A percentile compares a stretch with the other conserved stretches of the same genome.
phyloP scores from a whole-genome alignment of 257 asterid species.

The Capsicum rhomboideum region DNA sequence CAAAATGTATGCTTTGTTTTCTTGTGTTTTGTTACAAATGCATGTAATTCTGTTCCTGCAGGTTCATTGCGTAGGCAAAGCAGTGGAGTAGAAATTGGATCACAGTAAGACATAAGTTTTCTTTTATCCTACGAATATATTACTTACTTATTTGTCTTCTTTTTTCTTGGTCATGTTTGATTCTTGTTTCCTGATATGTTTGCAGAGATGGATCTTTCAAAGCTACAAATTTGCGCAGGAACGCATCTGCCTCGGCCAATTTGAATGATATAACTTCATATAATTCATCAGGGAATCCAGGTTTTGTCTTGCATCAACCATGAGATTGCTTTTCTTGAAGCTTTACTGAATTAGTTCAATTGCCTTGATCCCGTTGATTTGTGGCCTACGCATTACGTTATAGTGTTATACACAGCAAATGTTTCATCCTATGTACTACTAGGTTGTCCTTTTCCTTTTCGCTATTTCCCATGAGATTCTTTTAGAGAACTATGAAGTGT shows the following conservation, averaged over 20 bases:
- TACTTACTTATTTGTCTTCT: not conserved
- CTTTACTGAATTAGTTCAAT: not conserved
- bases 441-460: not conserved
- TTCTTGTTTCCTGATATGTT: constrained; percentile 31
- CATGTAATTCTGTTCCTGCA: constrained; percentile 15
- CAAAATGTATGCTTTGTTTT: not conserved
- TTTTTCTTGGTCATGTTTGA: constrained; percentile 9
- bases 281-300: constrained; percentile 37
- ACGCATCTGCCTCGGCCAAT: constrained; percentile 68
- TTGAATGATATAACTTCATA: constrained; percentile 43
- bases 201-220: constrained; percentile 46
- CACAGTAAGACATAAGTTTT: constrained; percentile 33
- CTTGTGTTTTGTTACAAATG: not conserved
- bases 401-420: not conserved
- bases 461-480: not conserved
- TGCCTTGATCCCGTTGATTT: not conserved
- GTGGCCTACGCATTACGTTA: not conserved
- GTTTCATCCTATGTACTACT: not conserved
- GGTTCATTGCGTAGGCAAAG: constrained; percentile 63
- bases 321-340: not conserved
- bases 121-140: not conserved
- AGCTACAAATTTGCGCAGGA: constrained; percentile 56
- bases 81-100: constrained; percentile 57
- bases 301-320: constrained; percentile 19
- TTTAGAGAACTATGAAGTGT: not conserved